Evolutionary conservation across 129 eudicot species (phyloP).

Genomic region (Saussurea involucrata): DNA sequence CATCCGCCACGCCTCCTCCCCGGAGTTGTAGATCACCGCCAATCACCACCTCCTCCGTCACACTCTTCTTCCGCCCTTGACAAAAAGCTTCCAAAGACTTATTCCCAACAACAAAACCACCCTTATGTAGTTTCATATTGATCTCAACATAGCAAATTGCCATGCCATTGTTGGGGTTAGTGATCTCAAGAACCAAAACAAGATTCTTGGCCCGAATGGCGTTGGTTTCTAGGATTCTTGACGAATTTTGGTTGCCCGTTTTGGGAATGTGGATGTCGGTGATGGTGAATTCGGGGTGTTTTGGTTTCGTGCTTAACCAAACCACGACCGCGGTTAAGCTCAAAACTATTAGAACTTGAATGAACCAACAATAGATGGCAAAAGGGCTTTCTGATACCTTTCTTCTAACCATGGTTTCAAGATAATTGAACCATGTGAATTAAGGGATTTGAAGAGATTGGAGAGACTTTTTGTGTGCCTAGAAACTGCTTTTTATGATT

Average conservation of each 20-base stretch:
- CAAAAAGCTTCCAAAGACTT: slow-evolving; percentile 28
- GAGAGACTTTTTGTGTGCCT: slow-evolving; percentile 22
- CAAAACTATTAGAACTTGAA: slow-evolving; percentile 38
- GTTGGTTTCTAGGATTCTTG: slow-evolving; percentile 9
- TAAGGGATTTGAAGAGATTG: slow-evolving; percentile 2
- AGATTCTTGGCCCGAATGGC: background rate
- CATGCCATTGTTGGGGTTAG: slow-evolving; percentile 46
- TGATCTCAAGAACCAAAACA: slow-evolving; percentile 26
- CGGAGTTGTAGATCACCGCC: slow-evolving; percentile 2
- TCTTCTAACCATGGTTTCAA: slow-evolving; percentile 20
- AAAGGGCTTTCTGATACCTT: slow-evolving; percentile 11
- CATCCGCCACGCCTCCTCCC: slow-evolving; percentile 7
- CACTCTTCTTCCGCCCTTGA: slow-evolving; percentile 39
- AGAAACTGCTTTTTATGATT: slow-evolving; percentile 1
- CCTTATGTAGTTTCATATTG: background rate
- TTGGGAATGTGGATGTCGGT: slow-evolving; percentile 11
- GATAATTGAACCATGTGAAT: background rate
- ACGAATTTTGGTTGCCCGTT: background rate
- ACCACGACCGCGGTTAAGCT: slow-evolving; percentile 24
- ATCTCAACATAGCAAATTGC: slow-evolving; percentile 31
- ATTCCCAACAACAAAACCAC: slow-evolving; percentile 14
- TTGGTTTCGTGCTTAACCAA: slow-evolving; percentile 42
- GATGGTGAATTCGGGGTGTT: slow-evolving; percentile 31
- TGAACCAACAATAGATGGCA: slow-evolving; percentile 41
- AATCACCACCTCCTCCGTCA: slow-evolving; percentile 7